These are phyloP conservation scores for Dendrothele bispora DNA, from an alignment of 768 basidiomycete species.

Conservation along the genomic window DNA sequence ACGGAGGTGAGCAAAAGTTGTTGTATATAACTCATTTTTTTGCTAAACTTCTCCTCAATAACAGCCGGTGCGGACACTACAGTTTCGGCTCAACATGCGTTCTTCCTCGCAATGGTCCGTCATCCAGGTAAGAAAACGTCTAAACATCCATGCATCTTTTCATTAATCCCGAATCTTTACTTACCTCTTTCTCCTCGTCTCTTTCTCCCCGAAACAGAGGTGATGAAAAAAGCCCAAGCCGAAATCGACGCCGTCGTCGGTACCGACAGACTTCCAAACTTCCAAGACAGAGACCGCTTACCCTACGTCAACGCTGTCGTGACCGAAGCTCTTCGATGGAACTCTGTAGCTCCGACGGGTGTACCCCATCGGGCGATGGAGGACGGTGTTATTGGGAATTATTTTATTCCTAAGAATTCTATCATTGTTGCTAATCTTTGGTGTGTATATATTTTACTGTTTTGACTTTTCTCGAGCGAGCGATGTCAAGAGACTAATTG, in stretches of 20 bases:
- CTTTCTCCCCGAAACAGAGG: slow-evolving; percentile 29
- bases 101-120: slow-evolving; percentile 47
- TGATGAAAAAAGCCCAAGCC: slow-evolving; percentile 50
- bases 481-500: too few species aligned
- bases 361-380: slow-evolving; percentile 42
- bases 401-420: slow-evolving; percentile 42
- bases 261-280: slow-evolving; percentile 33
- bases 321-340: slow-evolving; percentile 50
- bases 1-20: slow-evolving; percentile 33
- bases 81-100: slow-evolving; percentile 43
- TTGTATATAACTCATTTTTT: too few species aligned
- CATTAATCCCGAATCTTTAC: background rate
- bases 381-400: slow-evolving; percentile 43
- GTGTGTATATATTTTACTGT: too few species aligned
- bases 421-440: slow-evolving; percentile 35
- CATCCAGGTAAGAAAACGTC: slow-evolving; percentile 8
- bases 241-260: slow-evolving; percentile 49
- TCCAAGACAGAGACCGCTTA: slow-evolving; percentile 41
- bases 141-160: background rate
- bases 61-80: slow-evolving; percentile 54
- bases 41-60: too few species aligned
- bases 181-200: background rate
- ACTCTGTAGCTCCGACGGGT: slow-evolving; percentile 42
- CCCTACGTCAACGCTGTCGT: slow-evolving; percentile 50
- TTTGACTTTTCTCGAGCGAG: too few species aligned